Evolutionary conservation across 139 green algal species (phyloP).

Genomic region (Chlamydomonas sp.): DNA sequence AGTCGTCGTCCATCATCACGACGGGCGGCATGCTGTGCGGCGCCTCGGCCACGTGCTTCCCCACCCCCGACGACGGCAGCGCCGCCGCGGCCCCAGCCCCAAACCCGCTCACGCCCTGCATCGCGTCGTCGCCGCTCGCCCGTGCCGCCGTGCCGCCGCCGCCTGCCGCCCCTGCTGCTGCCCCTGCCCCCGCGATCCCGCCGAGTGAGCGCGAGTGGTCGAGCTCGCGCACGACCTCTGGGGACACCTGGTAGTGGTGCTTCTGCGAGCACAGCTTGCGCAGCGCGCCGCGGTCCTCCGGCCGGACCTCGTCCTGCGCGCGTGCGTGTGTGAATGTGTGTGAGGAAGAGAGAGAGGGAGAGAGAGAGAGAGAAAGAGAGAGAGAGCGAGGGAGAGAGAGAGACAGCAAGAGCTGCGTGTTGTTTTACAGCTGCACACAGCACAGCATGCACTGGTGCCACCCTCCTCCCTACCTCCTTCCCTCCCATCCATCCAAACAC

Average conservation of each 20-base stretch:
- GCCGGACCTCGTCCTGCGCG: conserved; percentile 69
- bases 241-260: conserved; percentile 82
- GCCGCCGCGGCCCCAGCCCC: neutral
- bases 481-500: neutral
- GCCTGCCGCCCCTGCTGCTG: neutral
- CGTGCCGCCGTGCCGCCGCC: neutral
- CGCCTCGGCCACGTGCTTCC: conserved; percentile 53
- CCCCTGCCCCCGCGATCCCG: neutral
- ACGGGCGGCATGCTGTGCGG: conserved; percentile 63
- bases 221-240: conserved; percentile 86
- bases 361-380: neutral
- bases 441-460: no score
- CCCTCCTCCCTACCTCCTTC: no score
- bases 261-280: conserved; percentile 68
- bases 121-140: neutral
- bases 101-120: neutral
- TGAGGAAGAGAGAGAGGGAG: neutral
- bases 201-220: conserved; percentile 39
- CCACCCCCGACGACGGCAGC: conserved; percentile 24
- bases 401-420: neutral
- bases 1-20: conserved; percentile 73
- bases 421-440: neutral
- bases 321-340: neutral
- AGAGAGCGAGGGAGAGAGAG: conserved; percentile 5
- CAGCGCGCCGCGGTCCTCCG: conserved; percentile 73